Evolutionary conservation across 305 asterid species (phyloP), one percentile per base, ranked within the genome.

Genomic region (Fraxinus nigra): DNA sequence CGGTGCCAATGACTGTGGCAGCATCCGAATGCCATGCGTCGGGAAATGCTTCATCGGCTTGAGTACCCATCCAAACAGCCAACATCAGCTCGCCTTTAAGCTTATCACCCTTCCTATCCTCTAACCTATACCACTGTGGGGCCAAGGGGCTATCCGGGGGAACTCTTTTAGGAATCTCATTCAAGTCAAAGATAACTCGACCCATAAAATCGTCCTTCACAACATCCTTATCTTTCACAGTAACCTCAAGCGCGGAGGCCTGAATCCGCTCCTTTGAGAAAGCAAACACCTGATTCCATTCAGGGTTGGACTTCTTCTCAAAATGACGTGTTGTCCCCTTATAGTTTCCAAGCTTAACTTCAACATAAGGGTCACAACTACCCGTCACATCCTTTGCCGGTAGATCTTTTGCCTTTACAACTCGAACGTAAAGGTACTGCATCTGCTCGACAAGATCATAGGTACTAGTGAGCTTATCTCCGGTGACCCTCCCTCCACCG

Each of bases 11-110:
- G 28, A 90, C 94, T 3, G 97, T 76, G 0, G 97, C 94, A 33
- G 97, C 94, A 88, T 92, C 97, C 0, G 97, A 89, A 80, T 89
- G 97, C 97, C 97, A 92, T 1, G 97, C 97, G 76, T 92, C 97
- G 0, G 97, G 94, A 83, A 92, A 92, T 0, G 94, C 97, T 87
- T 92, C 97, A 2, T 92, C 97, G 7, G 97, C 93, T 81, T 92
- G 97, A 72, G 92, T 92, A 54, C 97, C 97, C 93, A 91, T 89
- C 97, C 97, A 92, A 78, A 90, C 94, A 34, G 97, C 97, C 87
- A 92, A 78, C 97, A 92, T 92, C 11, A 92, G 84, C 86, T 92
- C 97, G 1, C 94, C 97, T 65, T 79, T 92, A 1, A 87, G 87
- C 87, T 92, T 92, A 33, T 87, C 90, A 18, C 84, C 91, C 89